Percentiles rank a stretch among this genome's conserved stretches.
Evolutionary conservation across 1,284 basidiomycete species (phyloP).

Genomic region (Ustilago lituana): DNA sequence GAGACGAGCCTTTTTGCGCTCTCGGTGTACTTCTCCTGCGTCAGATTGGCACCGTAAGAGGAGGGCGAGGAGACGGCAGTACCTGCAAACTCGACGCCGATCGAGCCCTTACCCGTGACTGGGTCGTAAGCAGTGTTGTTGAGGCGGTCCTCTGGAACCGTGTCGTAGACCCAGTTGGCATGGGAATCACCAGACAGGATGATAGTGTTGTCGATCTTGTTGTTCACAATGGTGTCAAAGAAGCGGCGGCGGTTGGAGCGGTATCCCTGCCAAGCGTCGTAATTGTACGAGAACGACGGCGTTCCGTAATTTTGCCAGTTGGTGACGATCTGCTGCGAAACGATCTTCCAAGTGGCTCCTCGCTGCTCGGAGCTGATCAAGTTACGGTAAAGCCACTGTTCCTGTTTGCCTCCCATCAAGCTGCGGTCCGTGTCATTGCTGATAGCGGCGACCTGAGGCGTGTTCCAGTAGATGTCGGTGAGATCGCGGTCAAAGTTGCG

Average conservation of each 20-base stretch:
- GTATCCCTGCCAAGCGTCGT: constrained; percentile 77
- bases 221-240: constrained; percentile 71
- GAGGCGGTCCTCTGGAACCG: constrained; percentile 42
- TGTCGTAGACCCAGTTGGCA: constrained; percentile 68
- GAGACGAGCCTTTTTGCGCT: constrained; percentile 67
- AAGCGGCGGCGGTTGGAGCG: constrained; percentile 73
- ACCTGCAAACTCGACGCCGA: constrained; percentile 76
- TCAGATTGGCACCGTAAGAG: constrained; percentile 71
- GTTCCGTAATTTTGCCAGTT: constrained; percentile 39
- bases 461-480: constrained; percentile 76
- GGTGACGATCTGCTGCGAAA: constrained; percentile 70
- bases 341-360: constrained; percentile 74
- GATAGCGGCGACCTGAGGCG: constrained; percentile 57
- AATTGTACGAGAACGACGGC: constrained; percentile 70
- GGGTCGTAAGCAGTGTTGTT: constrained; percentile 71
- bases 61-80: constrained; percentile 74
- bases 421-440: constrained; percentile 51
- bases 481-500: constrained; percentile 75
- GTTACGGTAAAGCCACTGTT: constrained; percentile 73
- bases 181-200: constrained; percentile 75
- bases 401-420: constrained; percentile 73
- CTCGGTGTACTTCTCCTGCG: constrained; percentile 70
- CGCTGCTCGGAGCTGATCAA: constrained; percentile 69
- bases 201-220: constrained; percentile 71
- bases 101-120: constrained; percentile 71